phyloP scores from a whole-genome alignment of 495 filamentous ascomycete genomes.

The Penicillium verhagenii region DNA sequence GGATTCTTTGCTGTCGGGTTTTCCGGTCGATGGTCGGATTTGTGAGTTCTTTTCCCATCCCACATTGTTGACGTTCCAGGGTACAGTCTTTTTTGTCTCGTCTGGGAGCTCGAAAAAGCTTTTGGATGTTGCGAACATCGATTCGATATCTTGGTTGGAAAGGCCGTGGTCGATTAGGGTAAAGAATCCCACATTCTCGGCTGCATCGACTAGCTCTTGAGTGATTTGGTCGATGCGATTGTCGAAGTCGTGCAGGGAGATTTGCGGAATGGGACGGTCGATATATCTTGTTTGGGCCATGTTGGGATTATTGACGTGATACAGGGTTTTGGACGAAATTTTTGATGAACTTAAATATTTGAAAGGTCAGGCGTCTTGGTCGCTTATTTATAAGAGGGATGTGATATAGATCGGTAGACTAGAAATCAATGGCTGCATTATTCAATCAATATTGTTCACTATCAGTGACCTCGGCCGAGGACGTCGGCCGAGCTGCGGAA shows the following conservation, averaged over 20 bases:
- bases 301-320: background rate
- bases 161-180: conserved; percentile 57
- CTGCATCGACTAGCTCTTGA: conserved; percentile 51
- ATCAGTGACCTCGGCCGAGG: conserved; percentile 13
- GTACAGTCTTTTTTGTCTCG: conserved; percentile 49
- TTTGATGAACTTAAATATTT: background rate
- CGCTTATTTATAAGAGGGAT: too few relatives aligned
- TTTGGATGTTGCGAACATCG: conserved; percentile 51
- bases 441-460: background rate
- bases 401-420: background rate
- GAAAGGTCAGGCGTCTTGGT: background rate
- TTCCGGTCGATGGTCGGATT: conserved; percentile 59
- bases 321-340: background rate
- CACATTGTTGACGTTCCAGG: conserved; percentile 54
- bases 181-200: conserved; percentile 66
- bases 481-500: background rate
- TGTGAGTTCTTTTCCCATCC: conserved; percentile 67
- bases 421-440: background rate
- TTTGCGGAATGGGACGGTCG: conserved; percentile 52
- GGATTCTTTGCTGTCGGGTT: conserved; percentile 60
- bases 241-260: conserved; percentile 57
- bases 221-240: conserved; percentile 55
- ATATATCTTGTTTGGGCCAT: conserved; percentile 41
- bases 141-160: conserved; percentile 44
- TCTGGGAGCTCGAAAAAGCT: conserved; percentile 58